Conservation (phyloP, 768 basidiomycete species). For the Lentinula edodes region DNA sequence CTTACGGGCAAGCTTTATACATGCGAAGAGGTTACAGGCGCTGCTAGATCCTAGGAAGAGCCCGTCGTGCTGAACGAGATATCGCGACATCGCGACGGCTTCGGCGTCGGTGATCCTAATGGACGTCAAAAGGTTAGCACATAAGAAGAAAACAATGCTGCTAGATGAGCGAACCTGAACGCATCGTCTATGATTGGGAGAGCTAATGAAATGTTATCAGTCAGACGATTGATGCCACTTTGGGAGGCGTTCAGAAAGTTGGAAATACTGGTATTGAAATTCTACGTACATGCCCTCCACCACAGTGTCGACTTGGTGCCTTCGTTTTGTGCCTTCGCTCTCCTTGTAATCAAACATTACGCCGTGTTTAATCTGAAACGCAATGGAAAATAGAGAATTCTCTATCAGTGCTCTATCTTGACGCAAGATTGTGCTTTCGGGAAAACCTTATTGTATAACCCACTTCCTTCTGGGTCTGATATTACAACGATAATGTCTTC, state of each 20-base stretch:
- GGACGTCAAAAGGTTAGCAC: not conserved
- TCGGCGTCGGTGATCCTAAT: conserved; percentile 85
- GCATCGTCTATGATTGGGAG: conserved; percentile 85
- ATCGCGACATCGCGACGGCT: conserved; percentile 93
- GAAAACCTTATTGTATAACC: conserved; percentile 85
- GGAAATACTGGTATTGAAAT: conserved; percentile 10
- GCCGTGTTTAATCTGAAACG: conserved; percentile 69
- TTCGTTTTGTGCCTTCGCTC: conserved; percentile 86
- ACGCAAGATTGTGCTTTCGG: not conserved
- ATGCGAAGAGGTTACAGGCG: conserved; percentile 94
- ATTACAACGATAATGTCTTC: conserved; percentile 64
- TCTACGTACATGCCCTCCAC: conserved; percentile 79
- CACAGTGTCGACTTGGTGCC: conserved; percentile 94
- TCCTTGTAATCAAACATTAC: conserved; percentile 96
- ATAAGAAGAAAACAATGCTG: not conserved
- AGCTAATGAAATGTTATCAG: conserved; percentile 84
- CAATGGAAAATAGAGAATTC: not conserved
- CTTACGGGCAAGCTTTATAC: conserved; percentile 70
- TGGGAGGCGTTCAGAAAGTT: not conserved
- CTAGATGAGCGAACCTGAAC: conserved; percentile 52
- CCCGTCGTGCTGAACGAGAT: conserved; percentile 86
- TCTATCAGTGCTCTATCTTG: not conserved
- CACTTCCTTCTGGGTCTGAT: conserved; percentile 91
- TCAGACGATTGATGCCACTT: conserved; percentile 91
- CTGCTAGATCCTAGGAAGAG: conserved; percentile 94